Base-by-base conservation (phyloP, 441 rosid genomes). In the Jatropha multifida region DNA sequence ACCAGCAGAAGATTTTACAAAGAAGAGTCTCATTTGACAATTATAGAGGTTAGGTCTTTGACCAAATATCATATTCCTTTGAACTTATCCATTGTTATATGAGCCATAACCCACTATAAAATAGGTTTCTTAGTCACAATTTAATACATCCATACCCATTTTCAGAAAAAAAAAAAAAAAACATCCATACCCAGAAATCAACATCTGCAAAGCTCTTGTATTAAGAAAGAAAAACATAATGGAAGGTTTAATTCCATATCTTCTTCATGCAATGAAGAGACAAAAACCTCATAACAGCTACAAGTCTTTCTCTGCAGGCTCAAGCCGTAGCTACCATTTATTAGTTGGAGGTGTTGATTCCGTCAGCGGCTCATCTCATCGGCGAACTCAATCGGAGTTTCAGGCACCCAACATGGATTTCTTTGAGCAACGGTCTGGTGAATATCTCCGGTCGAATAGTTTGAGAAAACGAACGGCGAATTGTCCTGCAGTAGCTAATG, bases 231-330 rank as follows among this genome's bases (percentile, higher is more conserved):
- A 52, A 13, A 4, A 61, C 18, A 48, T 59, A 4, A 87, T 89
- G 95, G 95, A 90, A 74, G 95, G 95, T 15, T 75, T 89, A 68
- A 89, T 90, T 68, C 93, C 95, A 32, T 90, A 65, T 70, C 63
- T 90, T 52, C 54, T 89, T 20, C 88, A 81, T 68, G 87, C 85
- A 51, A 74, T 90, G 65, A 85, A 85, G 86, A 89, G 81, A 75
- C 85, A 88, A 3, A 88, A 40, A 71, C 88, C 80, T 79, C 77
- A 82, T 1, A 40, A 71, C 18, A 77, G 40, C 77, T 54, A 76
- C 66, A 71, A 85, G 76, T 86, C 85, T n/a, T 58, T 82, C 14
- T 86, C 90, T 20, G 76, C 20, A 4, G 89, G 87, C 44, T 89
- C 95, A 2, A 80, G 77, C 82, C 84, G 80, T 23, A 83, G 95